phyloP scores from a whole-genome alignment of 2,329 filamentous ascomycete species.

The Colletotrichum navitas region DNA sequence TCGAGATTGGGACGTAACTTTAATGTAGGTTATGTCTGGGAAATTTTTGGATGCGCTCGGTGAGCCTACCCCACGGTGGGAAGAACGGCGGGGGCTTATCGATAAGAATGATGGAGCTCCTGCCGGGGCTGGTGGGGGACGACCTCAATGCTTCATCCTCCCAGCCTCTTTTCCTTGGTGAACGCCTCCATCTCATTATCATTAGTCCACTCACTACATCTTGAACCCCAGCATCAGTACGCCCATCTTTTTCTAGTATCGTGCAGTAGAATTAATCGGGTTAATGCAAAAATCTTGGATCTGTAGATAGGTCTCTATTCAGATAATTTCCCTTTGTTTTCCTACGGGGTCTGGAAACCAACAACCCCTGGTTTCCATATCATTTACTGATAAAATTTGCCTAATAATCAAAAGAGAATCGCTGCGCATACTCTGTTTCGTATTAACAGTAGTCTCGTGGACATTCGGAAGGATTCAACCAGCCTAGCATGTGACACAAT shows the following conservation, averaged over 20 bases:
- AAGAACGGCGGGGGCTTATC: constrained; percentile 29
- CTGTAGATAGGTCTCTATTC: no score
- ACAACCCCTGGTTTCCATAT: neutral
- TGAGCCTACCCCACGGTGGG: constrained; percentile 29
- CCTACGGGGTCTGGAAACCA: no score
- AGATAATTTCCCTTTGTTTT: no score
- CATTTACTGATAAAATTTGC: no score
- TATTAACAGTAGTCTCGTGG: neutral
- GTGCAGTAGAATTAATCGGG: neutral
- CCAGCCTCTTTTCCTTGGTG: neutral
- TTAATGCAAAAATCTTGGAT: no score
- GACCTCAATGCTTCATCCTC: constrained; percentile 11
- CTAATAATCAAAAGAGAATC: no score
- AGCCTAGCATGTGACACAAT: neutral
- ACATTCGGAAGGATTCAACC: neutral
- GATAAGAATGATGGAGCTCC: constrained; percentile 25
- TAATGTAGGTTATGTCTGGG: neutral
- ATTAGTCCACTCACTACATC: neutral
- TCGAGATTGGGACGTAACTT: neutral
- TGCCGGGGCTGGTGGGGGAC: constrained; percentile 28
- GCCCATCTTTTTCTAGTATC: no score
- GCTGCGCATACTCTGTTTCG: neutral
- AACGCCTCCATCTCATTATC: neutral
- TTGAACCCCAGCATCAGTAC: neutral
- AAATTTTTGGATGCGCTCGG: constrained; percentile 40